Conservation (phyloP, 1,284 basidiomycete genomes). For the Xerocomus amazonicus region DNA sequence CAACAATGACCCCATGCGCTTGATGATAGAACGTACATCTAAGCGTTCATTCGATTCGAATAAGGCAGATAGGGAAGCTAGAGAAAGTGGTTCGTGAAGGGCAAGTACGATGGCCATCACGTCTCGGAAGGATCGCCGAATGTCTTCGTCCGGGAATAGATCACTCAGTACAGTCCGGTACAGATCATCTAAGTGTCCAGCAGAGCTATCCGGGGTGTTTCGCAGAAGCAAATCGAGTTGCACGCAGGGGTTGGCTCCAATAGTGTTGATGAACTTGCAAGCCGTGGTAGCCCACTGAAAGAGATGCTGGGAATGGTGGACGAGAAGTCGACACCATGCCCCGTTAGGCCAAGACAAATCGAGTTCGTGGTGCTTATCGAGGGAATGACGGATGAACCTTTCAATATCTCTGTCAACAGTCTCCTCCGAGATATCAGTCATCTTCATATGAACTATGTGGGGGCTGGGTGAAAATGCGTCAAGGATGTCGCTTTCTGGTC, state of each 20-base stretch:
- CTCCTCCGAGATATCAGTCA: background rate
- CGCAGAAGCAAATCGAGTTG: background rate
- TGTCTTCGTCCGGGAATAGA: background rate
- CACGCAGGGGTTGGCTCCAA: background rate
- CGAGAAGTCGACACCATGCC: background rate
- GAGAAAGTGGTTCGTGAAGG: background rate
- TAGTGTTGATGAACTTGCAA: background rate
- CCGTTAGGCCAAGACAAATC: background rate
- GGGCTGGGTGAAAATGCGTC: background rate
- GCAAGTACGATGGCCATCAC: background rate
- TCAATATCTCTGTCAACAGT: background rate
- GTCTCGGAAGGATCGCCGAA: background rate
- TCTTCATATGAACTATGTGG: background rate
- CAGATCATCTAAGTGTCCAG: background rate
- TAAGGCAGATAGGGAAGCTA: background rate
- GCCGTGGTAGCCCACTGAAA: background rate
- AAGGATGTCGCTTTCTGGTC: background rate
- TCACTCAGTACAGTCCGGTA: background rate
- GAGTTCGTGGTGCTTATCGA: background rate
- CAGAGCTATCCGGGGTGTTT: background rate
- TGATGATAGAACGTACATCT: background rate
- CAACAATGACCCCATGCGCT: background rate
- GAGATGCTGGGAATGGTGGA: background rate
- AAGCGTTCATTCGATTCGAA: background rate
- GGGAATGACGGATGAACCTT: background rate